Base-by-base conservation (phyloP, 192 early-diverging fungal genomes). In the Allomyces macrogynus region DNA sequence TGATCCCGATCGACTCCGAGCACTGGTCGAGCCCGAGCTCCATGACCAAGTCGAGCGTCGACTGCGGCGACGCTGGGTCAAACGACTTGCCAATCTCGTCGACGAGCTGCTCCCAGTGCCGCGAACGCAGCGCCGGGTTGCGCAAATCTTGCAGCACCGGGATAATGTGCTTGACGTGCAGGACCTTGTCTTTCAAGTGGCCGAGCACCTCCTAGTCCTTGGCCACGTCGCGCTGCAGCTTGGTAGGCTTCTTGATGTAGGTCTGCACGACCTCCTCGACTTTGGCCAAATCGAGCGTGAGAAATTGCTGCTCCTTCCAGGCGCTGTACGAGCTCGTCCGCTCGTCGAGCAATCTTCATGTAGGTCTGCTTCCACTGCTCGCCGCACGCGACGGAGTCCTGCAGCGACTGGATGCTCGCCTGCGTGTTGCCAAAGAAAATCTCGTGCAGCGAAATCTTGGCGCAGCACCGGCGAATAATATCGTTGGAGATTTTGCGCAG, bases 21-120 rank as follows among this genome's bases (percentile, higher is more conserved):
- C 92, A 88, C 65, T 89, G 86, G 63, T 79, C 78, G 60, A 97
- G 80, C 73, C 92, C 91, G 62, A 90, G 77, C 73, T 97, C 91
- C 95, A 93, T 95, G 43, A 99, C 74, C 49, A 88, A 83, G 62
- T 94, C 95, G 40, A 99, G 77, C 0, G 93, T 97, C 84, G 96
- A 57, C 43, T 80, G 79, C 43, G 92, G 91, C 1, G 81, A 73
- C 64, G 92, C 20, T 3, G 49, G 71, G 1, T 79, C 70, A n/a
- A 86, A 66, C 42, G 92, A 82, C 18, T 92, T 73, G 43, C 86
- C 78, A 61, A 97, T 75, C 11, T 75, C 75, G 75, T 91, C 91
- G 71, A 95, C 89, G 43, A 98, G 75, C 72, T 90, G 89, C 62
- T 87, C 84, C 97, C 97, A 99, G 71, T 99, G 97, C 25, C 97